Percentiles rank a stretch among this genome's conserved stretches.
phyloP scores from a whole-genome alignment of 352 stramenopile species.

The Blastocystis sp. region DNA sequence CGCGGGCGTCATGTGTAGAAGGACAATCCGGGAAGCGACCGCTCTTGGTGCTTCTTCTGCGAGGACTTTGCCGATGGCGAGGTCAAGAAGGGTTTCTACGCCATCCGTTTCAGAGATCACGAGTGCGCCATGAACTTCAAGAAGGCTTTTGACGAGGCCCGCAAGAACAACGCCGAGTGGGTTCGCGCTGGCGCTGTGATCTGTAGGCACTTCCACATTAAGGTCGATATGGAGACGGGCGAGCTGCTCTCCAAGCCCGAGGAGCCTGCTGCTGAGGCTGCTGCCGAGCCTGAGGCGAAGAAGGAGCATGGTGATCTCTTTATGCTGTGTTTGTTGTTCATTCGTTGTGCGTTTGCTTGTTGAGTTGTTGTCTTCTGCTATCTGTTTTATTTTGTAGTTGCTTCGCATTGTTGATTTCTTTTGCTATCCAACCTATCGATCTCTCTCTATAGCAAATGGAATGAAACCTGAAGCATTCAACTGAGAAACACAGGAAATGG shows the following conservation, averaged over 20 bases:
- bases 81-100: conserved; percentile 82
- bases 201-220: conserved; percentile 52
- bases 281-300: conserved; percentile 28
- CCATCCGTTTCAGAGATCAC: conserved; percentile 82
- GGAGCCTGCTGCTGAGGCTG: conserved; percentile 51
- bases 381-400: neutral
- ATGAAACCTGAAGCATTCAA: too few relatives aligned
- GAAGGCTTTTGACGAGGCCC: conserved; percentile 81
- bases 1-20: conserved; percentile 76
- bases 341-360: neutral
- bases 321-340: conserved; percentile 44
- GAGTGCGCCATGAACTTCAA: conserved; percentile 86
- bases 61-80: conserved; percentile 84
- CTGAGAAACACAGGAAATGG: neutral
- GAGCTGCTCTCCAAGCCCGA: conserved; percentile 24
- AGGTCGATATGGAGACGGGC: conserved; percentile 69
- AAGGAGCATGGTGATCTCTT: conserved; percentile 21
- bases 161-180: conserved; percentile 77
- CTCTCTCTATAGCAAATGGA: too few relatives aligned
- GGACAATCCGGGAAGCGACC: conserved; percentile 85
- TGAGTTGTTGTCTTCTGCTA: neutral
- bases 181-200: conserved; percentile 21
- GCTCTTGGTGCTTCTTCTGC: conserved; percentile 84
- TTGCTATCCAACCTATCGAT: too few relatives aligned
- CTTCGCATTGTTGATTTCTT: neutral